Evolutionary conservation across 176 grass and related monocot species (phyloP), one percentile per base, ranked within the genome.

Genomic region (Dendrocalamus sinicus): DNA sequence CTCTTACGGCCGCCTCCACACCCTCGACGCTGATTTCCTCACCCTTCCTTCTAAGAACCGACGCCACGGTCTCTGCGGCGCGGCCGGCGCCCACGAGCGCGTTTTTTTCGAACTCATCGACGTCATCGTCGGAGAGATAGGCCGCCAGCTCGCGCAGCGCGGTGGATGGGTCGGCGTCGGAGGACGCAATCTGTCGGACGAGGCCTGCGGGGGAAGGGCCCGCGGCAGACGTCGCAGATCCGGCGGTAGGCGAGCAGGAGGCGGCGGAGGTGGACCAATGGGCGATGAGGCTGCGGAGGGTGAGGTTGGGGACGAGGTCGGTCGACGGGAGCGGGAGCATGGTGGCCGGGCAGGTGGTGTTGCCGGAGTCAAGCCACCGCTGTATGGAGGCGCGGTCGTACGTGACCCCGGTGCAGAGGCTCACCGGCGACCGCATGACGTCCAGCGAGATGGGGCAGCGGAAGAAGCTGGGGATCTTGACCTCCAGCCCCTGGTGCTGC

Each of bases 351-450:
- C 96, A 99, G 7, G 96, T 99, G 69, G 67, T 88, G 88, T 99
- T 90, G 44, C 96, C 96, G 45, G 92, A 94, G 77, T 99, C 96
- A 47, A 99, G 86, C 96, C 96, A 99, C 0, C 86, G 52, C 80
- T 99, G 93, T 39, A 99, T 99, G 32, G 96, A 99, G 67, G 84
- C 72, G 26, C 96, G 93, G 86, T 99, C 96, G 84, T 99, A 99
- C 13, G 96, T 92, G 73, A 99, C 91, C 45, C 96, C 96, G 67
- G 96, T 99, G 92, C 86, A 96, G 54, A 99, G 93, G 87, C 93
- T 96, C 3, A 99, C 96, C 46, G 96, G 96, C 32, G 96, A 99
- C 15, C 90, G 85, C 96, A 99, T 99, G n/a, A 99, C 93, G 68
- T 99, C 93, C 0, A 99, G 90, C 2, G 96, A 99, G 82, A 99